Conservation (phyloP, 208 protist genomes). For the Trypanosoma vivax region DNA sequence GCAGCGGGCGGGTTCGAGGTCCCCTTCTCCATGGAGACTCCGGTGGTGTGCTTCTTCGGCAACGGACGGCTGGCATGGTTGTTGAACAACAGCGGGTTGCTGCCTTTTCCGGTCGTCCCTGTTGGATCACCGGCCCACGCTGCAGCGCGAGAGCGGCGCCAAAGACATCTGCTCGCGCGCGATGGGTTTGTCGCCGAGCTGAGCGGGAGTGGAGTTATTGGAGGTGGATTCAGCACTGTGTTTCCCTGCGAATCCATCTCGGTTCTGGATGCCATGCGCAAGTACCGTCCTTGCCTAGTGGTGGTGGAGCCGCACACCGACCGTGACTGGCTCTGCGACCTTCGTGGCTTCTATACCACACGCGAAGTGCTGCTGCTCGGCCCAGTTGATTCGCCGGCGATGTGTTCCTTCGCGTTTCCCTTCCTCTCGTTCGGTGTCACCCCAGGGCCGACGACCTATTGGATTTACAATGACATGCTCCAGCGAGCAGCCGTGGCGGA, state of each 20-base stretch:
- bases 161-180: constrained; percentile 16
- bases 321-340: constrained; percentile 54
- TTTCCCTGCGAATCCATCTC: constrained; percentile 53
- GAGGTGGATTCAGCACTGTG: constrained; percentile 19
- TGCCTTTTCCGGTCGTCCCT: constrained; percentile 30
- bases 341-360: constrained; percentile 65
- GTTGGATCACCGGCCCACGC: constrained; percentile 41
- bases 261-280: constrained; percentile 52
- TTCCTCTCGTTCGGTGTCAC: constrained; percentile 67
- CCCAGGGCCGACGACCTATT: constrained; percentile 64
- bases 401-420: constrained; percentile 62
- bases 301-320: constrained; percentile 73
- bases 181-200: constrained; percentile 6
- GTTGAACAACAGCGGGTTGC: constrained; percentile 39
- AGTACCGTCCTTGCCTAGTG: constrained; percentile 48
- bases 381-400: constrained; percentile 61
- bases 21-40: constrained; percentile 30
- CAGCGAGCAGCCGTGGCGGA: constrained; percentile 34
- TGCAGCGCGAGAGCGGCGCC: constrained; percentile 20
- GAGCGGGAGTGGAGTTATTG: constrained; percentile 1
- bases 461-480: constrained; percentile 64
- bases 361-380: constrained; percentile 61
- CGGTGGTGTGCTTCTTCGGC: constrained; percentile 59
- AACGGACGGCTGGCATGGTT: constrained; percentile 61
- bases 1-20: background rate